phyloP scores from a whole-genome alignment of 2,329 filamentous ascomycete genomes.

The Colletotrichum sp. region DNA sequence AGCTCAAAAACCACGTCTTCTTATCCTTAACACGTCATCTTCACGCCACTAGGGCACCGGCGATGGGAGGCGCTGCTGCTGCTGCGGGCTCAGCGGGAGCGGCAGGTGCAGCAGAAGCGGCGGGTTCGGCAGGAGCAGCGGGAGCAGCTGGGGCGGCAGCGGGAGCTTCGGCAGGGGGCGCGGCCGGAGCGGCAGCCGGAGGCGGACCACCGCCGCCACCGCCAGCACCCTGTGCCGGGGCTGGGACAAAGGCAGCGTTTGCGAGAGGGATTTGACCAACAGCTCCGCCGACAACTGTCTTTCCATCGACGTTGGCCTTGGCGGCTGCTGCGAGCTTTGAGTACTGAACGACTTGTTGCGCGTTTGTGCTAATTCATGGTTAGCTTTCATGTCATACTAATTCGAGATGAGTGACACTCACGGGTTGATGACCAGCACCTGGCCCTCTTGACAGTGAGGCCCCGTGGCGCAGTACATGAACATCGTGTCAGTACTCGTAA shows the following conservation, averaged over 20 bases:
- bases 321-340: conserved; percentile 27
- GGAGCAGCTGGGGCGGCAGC: neutral
- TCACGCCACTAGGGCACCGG: neutral
- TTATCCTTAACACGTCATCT: neutral
- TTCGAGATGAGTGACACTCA: conserved; percentile 22
- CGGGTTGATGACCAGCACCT: conserved; percentile 58
- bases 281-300: conserved; percentile 29
- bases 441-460: conserved; percentile 54
- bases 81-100: neutral
- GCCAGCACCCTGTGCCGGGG: conserved; percentile 21
- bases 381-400: neutral
- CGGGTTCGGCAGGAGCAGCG: neutral
- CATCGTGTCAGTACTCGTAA: conserved; percentile 48
- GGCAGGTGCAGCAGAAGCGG: neutral
- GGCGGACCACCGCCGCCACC: neutral
- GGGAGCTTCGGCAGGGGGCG: neutral
- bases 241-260: conserved; percentile 31
- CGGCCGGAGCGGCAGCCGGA: neutral
- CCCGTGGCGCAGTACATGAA: conserved; percentile 57
- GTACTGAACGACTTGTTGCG: conserved; percentile 33
- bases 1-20: neutral
- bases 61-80: neutral
- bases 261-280: conserved; percentile 32
- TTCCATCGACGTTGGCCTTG: conserved; percentile 30
- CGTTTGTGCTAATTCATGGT: conserved; percentile 23